Evolutionary conservation across 257 asterid species (phyloP).

Genomic region (Osmanthus fragrans): DNA sequence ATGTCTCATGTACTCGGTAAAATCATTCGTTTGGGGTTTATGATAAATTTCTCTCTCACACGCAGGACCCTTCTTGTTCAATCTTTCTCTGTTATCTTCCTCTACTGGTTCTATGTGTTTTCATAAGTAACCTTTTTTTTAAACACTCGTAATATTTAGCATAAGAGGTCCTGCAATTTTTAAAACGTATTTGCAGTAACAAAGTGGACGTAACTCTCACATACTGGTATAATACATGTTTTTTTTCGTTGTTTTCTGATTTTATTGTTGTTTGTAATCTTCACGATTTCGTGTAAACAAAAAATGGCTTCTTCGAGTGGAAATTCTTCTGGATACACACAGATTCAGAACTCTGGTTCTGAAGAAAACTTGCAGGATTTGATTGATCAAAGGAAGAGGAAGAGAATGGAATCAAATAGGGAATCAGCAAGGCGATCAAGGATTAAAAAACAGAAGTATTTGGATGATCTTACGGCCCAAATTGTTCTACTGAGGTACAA

Average conservation of each 20-base stretch:
- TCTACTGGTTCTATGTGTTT: conserved; percentile 92
- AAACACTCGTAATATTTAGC: not conserved
- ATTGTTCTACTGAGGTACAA: conserved; percentile 25
- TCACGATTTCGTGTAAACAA: conserved; percentile 25
- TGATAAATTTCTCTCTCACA: conserved; percentile 60
- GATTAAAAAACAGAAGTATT: conserved; percentile 76
- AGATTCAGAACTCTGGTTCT: conserved; percentile 46
- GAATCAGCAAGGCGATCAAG: conserved; percentile 92
- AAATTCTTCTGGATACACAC: conserved; percentile 56
- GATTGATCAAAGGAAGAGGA: conserved; percentile 66
- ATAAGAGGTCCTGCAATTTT: not conserved
- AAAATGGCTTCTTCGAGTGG: conserved; percentile 71
- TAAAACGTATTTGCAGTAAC: conserved; percentile 5
- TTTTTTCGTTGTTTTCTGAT: too few relatives aligned
- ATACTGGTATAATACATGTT: too few relatives aligned
- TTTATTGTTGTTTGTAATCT: conserved; percentile 18
- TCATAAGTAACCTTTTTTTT: conserved; percentile 2
- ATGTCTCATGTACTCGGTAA: conserved; percentile 81
- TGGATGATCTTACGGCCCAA: conserved; percentile 55
- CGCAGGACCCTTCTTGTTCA: conserved; percentile 84
- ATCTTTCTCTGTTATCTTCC: conserved; percentile 89
- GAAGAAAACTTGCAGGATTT: conserved; percentile 41
- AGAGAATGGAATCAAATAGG: conserved; percentile 82
- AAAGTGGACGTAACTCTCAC: too few relatives aligned
- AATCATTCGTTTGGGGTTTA: conserved; percentile 64